phyloP scores from a whole-genome alignment of 2,329 filamentous ascomycete species.

The Pseudogymnoascus sp. region DNA sequence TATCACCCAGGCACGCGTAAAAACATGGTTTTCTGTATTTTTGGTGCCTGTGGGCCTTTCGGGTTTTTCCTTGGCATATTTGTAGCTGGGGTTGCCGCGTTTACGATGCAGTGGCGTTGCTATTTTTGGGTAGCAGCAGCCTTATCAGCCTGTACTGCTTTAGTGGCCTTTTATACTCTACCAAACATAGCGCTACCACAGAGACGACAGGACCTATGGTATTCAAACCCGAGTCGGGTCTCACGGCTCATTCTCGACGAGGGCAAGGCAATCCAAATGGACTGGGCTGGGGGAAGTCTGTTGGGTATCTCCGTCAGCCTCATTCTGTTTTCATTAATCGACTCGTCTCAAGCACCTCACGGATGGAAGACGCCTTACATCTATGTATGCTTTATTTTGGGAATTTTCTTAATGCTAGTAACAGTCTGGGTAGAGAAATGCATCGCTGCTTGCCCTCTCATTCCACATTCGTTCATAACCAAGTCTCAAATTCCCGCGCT shows the following conservation, averaged over 20 bases:
- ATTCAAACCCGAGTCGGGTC: too few species aligned
- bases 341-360: too few species aligned
- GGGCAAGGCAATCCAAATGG: too few species aligned
- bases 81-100: slow-evolving; percentile 49
- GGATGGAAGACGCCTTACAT: too few species aligned
- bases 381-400: slow-evolving; percentile 19
- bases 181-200: slow-evolving; percentile 36
- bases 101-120: slow-evolving; percentile 51
- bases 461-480: slow-evolving; percentile 56
- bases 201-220: slow-evolving; percentile 27
- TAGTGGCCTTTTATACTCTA: slow-evolving; percentile 39
- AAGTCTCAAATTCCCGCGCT: slow-evolving; percentile 46
- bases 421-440: slow-evolving; percentile 65
- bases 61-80: slow-evolving; percentile 54
- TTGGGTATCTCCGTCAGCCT: too few species aligned
- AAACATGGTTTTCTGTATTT: slow-evolving; percentile 50
- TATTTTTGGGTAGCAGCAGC: slow-evolving; percentile 58
- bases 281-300: too few species aligned
- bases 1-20: slow-evolving; percentile 60
- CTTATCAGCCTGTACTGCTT: slow-evolving; percentile 35
- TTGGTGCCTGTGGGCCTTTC: slow-evolving; percentile 43
- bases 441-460: slow-evolving; percentile 56
- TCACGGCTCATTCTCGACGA: too few species aligned
- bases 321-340: too few species aligned
- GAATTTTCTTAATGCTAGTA: slow-evolving; percentile 34